Evolutionary conservation across 2,329 filamentous ascomycete genomes (phyloP), one percentile per base, ranked within the genome.

Genomic region (Blastomyces parvus): DNA sequence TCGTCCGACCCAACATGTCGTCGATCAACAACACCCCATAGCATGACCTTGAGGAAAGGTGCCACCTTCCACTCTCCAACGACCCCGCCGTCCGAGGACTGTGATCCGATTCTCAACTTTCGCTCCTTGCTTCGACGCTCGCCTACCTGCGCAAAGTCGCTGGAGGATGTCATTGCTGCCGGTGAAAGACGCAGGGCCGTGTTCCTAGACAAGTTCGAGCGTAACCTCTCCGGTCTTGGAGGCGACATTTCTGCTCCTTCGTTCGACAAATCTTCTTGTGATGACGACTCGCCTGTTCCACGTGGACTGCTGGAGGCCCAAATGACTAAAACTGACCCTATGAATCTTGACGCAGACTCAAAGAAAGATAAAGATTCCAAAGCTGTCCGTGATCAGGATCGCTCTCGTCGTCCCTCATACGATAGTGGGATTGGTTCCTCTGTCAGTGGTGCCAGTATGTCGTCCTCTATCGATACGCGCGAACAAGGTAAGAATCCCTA

Each of bases 381-480:
- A 67, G 30, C 62, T 66, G 68, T 72, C 77, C 65, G 70, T 27
- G 40, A 73, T 70, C 64, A 65, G 77, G 82, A 85, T 72, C 78
- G 79, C 65, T 81, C 80, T 53, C 83, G 86, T 72, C 84, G 86
- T 71, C 88, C 91, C 77, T 84, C 85, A 64, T 94, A 90, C 19
- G 92, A 97, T 78, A 96, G 91, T 74, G 92, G 91, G 62, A 81
- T 97, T 67, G 92, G 92, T 61, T 89, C 90, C 53, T 96, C 91
- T 52, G 82, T 96, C 70, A 84, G 81, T 65, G 88, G 85, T 58
- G 82, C 79, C 42, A 75, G 77, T 62, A 79, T 78, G 63, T 66
- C 72, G 53, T 60, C 68, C 38, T 69, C 70, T 17, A 81, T 84
- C 67, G 83, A 84, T 73, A 74, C 78, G 67, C 74, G 75, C 58